Percentiles rank a stretch among this genome's conserved stretches.
phyloP scores from a whole-genome alignment of 768 basidiomycete genomes.

The Serendipita indica region DNA sequence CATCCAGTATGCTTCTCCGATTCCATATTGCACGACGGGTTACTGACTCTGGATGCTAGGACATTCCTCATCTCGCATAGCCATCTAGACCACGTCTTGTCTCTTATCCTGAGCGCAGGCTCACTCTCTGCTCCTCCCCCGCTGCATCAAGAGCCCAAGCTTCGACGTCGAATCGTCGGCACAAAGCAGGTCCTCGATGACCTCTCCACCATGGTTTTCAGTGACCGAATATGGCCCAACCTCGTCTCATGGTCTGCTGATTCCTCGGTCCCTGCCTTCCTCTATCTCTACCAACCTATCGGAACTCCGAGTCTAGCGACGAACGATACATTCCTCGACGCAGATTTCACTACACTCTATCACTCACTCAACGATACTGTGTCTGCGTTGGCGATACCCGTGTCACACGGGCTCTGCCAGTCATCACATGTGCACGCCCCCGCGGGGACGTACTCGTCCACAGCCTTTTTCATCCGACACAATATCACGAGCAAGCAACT shows the following conservation, averaged over 20 bases:
- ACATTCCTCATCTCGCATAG: constrained; percentile 79
- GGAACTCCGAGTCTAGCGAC: background rate
- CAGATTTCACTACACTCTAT: constrained; percentile 40
- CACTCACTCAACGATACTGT: constrained; percentile 36
- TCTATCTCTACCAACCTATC: constrained; percentile 50
- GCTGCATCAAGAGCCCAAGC: background rate
- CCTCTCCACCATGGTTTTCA: constrained; percentile 50
- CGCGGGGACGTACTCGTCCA: constrained; percentile 50
- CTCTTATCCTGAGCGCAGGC: constrained; percentile 73
- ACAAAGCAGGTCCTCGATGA: constrained; percentile 46
- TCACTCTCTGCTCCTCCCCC: constrained; percentile 36
- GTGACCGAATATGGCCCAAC: constrained; percentile 72
- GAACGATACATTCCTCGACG: constrained; percentile 23
- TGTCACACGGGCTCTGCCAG: constrained; percentile 54
- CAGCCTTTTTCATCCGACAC: constrained; percentile 75
- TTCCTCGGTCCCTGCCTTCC: constrained; percentile 34
- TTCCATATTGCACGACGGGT: background rate
- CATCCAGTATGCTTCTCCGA: constrained; percentile 28
- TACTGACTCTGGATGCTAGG: constrained; percentile 26
- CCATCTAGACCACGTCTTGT: constrained; percentile 79
- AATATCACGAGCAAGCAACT: constrained; percentile 40
- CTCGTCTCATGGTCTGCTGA: constrained; percentile 60
- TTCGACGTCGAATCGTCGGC: constrained; percentile 47
- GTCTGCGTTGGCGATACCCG: constrained; percentile 49
- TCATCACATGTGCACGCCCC: constrained; percentile 18